A percentile compares a stretch with the other conserved stretches of the same genome.
Conservation (phyloP, 371 early-diverging fungal species). For the Syncephalis plumigaleata region DNA sequence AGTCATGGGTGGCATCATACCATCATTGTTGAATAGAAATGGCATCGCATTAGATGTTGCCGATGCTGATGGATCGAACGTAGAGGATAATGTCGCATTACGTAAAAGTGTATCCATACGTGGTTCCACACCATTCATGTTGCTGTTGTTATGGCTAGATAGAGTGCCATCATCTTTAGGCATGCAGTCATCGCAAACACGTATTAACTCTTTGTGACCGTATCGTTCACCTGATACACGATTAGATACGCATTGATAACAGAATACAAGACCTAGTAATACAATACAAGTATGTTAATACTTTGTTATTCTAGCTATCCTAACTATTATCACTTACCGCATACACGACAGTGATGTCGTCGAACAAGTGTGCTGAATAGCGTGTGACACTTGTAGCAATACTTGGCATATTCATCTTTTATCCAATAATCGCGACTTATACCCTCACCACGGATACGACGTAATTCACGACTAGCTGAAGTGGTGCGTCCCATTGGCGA, state of each 20-base stretch:
- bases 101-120: background rate
- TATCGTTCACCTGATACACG: constrained; percentile 52
- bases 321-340: too few species aligned
- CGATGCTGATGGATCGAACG: too few species aligned
- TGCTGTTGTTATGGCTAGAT: too few species aligned
- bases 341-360: constrained; percentile 69
- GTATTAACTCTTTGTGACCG: constrained; percentile 47
- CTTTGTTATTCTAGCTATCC: too few species aligned
- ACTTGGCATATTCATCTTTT: constrained; percentile 57
- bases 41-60: too few species aligned
- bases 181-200: constrained; percentile 63
- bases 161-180: constrained; percentile 19
- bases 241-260: constrained; percentile 58
- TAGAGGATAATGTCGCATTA: too few species aligned
- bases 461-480: background rate
- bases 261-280: constrained; percentile 54
- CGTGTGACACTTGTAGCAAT: constrained; percentile 56
- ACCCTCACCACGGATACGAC: constrained; percentile 22
- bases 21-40: background rate
- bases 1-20: too few species aligned
- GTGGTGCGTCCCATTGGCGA: too few species aligned
- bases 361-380: constrained; percentile 46
- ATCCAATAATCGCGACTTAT: constrained; percentile 58
- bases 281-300: background rate
- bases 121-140: background rate